phyloP scores from a whole-genome alignment of 2,329 filamentous ascomycete genomes.

The Venturia aucupariae region DNA sequence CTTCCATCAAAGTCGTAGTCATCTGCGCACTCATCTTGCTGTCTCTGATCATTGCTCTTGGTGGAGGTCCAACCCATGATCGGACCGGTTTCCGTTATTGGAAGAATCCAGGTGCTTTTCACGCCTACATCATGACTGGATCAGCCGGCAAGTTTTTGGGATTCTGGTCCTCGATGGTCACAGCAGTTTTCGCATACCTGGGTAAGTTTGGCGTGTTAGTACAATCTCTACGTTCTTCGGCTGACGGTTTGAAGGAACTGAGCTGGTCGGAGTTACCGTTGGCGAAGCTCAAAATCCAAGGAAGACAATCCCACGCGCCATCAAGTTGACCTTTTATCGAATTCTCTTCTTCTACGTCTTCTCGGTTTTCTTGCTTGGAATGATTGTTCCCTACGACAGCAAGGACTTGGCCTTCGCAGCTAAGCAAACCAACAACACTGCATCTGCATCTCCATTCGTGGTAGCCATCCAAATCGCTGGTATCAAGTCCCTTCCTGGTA shows the following conservation, averaged over 20 bases:
- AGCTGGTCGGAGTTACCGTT: constrained; percentile 68
- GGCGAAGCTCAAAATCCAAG: constrained; percentile 73
- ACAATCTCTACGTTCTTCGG: background rate
- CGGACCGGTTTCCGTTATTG: constrained; percentile 38
- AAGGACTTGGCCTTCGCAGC: constrained; percentile 49
- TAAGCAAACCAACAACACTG: constrained; percentile 38
- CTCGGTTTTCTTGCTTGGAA: constrained; percentile 64
- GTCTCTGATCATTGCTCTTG: constrained; percentile 35
- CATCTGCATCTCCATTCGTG: constrained; percentile 64
- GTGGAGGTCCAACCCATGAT: constrained; percentile 31
- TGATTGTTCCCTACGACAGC: constrained; percentile 66
- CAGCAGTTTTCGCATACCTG: constrained; percentile 69
- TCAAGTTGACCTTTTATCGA: constrained; percentile 72
- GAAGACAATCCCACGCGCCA: constrained; percentile 65
- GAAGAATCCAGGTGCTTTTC: constrained; percentile 36
- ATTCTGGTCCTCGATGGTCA: constrained; percentile 62
- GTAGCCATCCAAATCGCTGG: constrained; percentile 58
- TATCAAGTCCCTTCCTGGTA: constrained; percentile 53
- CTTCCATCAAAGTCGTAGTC: constrained; percentile 36
- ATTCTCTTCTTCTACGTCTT: constrained; percentile 74
- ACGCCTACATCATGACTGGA: constrained; percentile 28
- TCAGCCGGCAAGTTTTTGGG: constrained; percentile 34
- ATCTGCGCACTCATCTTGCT: constrained; percentile 38
- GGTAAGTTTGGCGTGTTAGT: constrained; percentile 37
- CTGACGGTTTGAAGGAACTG: constrained; percentile 32